A percentile compares a stretch with the other conserved stretches of the same genome.
These are phyloP conservation scores for Aphanomyces astaci DNA, from an alignment of 352 stramenopile species.

Conservation along the genomic window DNA sequence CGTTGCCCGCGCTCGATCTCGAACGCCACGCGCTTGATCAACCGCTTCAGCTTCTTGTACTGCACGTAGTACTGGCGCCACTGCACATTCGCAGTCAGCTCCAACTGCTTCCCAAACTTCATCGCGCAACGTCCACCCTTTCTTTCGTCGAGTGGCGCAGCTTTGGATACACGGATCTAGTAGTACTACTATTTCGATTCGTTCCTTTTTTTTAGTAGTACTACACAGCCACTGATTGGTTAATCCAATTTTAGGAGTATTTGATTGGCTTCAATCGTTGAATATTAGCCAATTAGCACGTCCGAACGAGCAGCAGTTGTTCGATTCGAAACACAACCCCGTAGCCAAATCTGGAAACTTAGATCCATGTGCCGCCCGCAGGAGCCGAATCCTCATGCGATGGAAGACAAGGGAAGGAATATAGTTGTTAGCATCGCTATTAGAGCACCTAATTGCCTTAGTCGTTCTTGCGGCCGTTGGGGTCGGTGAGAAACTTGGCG, in stretches of 20 bases:
- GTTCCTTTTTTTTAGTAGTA: not conserved
- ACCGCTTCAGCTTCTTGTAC: slow-evolving; percentile 87
- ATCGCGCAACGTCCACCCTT: slow-evolving; percentile 33
- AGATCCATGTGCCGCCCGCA: too few relatives aligned
- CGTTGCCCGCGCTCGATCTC: slow-evolving; percentile 74
- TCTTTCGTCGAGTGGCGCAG: not conserved
- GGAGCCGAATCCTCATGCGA: too few relatives aligned
- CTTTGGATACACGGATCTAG: not conserved
- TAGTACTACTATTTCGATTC: not conserved
- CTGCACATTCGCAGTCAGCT: slow-evolving; percentile 81
- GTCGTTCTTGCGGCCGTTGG: slow-evolving; percentile 45
- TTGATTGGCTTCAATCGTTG: too few relatives aligned
- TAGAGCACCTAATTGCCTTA: slow-evolving; percentile 21
- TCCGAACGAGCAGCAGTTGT: too few relatives aligned
- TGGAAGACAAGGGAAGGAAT: not conserved
- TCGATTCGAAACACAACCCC: too few relatives aligned
- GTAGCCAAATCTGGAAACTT: too few relatives aligned
- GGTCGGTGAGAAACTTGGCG: slow-evolving; percentile 73
- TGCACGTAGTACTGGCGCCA: slow-evolving; percentile 87
- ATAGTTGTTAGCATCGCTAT: not conserved
- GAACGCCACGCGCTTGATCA: slow-evolving; percentile 87
- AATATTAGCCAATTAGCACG: too few relatives aligned
- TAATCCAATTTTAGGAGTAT: too few relatives aligned
- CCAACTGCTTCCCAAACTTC: slow-evolving; percentile 91
- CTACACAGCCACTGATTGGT: too few relatives aligned